These are phyloP conservation scores for Celoporthe dispersa DNA, from an alignment of 2,329 filamentous ascomycete species.

Conservation along the genomic window DNA sequence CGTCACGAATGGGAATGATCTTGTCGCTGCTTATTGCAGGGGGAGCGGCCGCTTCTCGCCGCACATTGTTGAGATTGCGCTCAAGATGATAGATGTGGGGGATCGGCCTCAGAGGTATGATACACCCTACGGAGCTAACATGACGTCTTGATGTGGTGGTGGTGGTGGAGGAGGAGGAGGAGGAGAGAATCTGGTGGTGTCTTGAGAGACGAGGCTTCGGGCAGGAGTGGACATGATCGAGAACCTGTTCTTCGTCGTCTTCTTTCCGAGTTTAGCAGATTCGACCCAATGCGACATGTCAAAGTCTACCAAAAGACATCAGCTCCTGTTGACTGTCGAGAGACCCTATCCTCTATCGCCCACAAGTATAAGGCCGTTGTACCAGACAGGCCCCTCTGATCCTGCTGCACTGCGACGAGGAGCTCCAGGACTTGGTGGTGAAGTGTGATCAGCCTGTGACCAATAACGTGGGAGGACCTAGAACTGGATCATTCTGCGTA, in stretches of 20 bases:
- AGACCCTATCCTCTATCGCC: background rate
- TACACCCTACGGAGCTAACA: background rate
- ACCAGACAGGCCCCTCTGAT: background rate
- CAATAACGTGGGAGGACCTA: background rate
- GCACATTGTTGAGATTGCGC: conserved; percentile 49
- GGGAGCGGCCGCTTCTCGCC: conserved; percentile 47
- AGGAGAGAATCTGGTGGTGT: background rate
- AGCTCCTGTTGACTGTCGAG: background rate
- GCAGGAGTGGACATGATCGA: too few relatives aligned
- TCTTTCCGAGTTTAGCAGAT: background rate
- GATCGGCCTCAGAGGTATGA: conserved; percentile 51
- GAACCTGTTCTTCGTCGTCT: background rate
- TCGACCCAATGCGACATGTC: background rate
- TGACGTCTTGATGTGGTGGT: background rate
- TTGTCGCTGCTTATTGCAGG: conserved; percentile 56
- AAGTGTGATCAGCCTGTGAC: background rate
- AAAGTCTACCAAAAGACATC: background rate
- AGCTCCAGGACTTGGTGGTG: background rate
- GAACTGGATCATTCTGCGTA: background rate
- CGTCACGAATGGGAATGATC: conserved; percentile 60
- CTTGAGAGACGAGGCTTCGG: background rate
- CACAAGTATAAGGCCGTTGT: background rate
- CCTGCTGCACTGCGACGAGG: background rate
- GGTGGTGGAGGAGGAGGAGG: background rate
- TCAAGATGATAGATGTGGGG: conserved; percentile 52